Evolutionary conservation across 805 yeast species (phyloP), one percentile per base, ranked within the genome.

Genomic region (Yarrowia divulgata): DNA sequence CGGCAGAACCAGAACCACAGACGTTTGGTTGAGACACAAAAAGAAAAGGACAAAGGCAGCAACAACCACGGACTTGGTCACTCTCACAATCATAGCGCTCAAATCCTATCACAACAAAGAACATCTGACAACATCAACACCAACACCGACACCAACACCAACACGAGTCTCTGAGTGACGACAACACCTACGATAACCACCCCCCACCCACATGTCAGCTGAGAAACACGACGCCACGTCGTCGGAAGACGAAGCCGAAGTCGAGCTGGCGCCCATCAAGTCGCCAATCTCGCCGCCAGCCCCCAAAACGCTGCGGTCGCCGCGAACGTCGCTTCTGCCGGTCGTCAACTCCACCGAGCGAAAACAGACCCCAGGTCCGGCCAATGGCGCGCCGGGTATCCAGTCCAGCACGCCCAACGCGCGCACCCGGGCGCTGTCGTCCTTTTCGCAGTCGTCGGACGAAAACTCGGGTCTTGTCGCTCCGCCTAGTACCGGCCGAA

Each of bases 371-470:
- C 46, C 40, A 19, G 40, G 8, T 14, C 18, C 54, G 34, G 18
- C 43, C 5, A 3, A 23, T 6, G 12, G 9, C 12, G 7, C 45
- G 14, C 1, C 37, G 1, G 19, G 12, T 9, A n/a, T 8, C 8
- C 45, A 19, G 14, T 19, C 46, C 14, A 55, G 62, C n/a, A 55
- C 62, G 16, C 62, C 62, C 6, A 40, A 37, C 23, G 23, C 62
- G 6, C 66, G 66, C 8, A 43, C 66, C 8, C 57, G 68, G 9
- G 57, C 68, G 1, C 45, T 48, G 1, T 63, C 68, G 39, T 19
- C 46, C 29, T 63, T 63, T 8, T 63, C 68, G n/a, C 68, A 63
- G 48, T 63, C 68, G 4, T 48, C 58, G 2, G 68, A 63, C 32
- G 68, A 63, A 19, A 48, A 18, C 46, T 37, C 68, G 14, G n/a